phyloP scores from a whole-genome alignment of 805 yeast genomes.

The Kazachstania martiniae region DNA sequence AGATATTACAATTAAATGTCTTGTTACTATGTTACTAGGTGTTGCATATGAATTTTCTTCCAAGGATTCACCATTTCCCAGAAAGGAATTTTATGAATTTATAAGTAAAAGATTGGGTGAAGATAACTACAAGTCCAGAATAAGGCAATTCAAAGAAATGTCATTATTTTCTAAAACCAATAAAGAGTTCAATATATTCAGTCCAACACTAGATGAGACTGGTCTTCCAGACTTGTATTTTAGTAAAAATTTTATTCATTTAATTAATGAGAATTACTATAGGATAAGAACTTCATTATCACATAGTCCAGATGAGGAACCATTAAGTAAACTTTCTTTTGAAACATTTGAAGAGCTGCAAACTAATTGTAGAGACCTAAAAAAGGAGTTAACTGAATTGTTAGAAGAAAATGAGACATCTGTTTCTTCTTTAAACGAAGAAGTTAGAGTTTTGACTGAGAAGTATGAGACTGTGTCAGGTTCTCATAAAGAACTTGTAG shows the following conservation, averaged over 20 bases:
- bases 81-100: conserved; percentile 50
- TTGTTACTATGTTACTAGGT: conserved; percentile 64
- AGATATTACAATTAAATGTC: conserved; percentile 55
- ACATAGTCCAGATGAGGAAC: conserved; percentile 66
- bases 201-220: conserved; percentile 56
- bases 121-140: conserved; percentile 64
- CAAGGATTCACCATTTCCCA: conserved; percentile 38
- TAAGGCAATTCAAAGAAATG: conserved; percentile 60
- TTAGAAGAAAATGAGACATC: conserved; percentile 21
- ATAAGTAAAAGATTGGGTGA: conserved; percentile 67
- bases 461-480: conserved; percentile 9
- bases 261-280: conserved; percentile 58
- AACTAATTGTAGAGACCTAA: conserved; percentile 25
- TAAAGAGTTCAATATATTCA: conserved; percentile 38
- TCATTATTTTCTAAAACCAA: conserved; percentile 41
- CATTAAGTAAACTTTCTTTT: conserved; percentile 53
- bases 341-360: conserved; percentile 37
- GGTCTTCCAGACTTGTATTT: conserved; percentile 84
- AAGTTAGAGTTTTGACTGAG: conserved; percentile 7
- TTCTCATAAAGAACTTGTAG: conserved; percentile 1
- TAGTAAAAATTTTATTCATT: conserved; percentile 47
- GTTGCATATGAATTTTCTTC: conserved; percentile 75
- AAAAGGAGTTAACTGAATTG: conserved; percentile 21
- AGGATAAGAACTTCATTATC: conserved; percentile 63
- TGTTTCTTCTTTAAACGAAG: conserved; percentile 13